phyloP scores from a whole-genome alignment of 352 stramenopile genomes.

The Saprolegnia parasitica region DNA sequence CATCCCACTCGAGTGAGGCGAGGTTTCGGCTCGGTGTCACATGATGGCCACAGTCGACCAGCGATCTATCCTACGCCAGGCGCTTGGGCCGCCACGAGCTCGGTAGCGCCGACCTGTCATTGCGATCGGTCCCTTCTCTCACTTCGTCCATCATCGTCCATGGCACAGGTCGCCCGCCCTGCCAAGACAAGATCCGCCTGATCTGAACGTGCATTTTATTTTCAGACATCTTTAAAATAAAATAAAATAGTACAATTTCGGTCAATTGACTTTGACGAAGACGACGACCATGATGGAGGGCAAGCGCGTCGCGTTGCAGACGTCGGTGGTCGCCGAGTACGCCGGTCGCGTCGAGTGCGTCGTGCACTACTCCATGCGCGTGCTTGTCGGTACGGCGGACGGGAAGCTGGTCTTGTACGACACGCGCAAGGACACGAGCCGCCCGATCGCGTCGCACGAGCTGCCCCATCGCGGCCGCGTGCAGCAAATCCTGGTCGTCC shows the following conservation, averaged over 20 bases:
- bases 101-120: too few species aligned
- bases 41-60: too few species aligned
- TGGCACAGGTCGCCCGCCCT: too few species aligned
- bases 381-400: constrained; percentile 75
- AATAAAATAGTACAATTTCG: not conserved
- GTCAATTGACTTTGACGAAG: constrained; percentile 16
- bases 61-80: too few species aligned
- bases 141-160: too few species aligned
- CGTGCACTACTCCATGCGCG: constrained; percentile 82
- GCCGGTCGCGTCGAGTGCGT: constrained; percentile 80
- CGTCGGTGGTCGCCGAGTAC: constrained; percentile 64
- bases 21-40: too few species aligned
- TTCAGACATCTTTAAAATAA: not conserved
- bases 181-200: too few species aligned
- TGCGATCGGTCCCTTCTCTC: too few species aligned
- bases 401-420: constrained; percentile 83
- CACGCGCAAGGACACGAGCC: constrained; percentile 59
- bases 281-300: constrained; percentile 11
- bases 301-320: constrained; percentile 31
- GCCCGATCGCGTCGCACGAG: constrained; percentile 41
- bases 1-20: too few species aligned
- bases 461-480: constrained; percentile 69
- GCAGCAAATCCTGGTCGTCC: constrained; percentile 76
- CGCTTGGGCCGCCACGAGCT: too few species aligned
- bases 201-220: not conserved